Percentiles rank a stretch among this genome's conserved stretches.
Conservation (phyloP, 805 yeast species). For the Kuraishia floccosa region DNA sequence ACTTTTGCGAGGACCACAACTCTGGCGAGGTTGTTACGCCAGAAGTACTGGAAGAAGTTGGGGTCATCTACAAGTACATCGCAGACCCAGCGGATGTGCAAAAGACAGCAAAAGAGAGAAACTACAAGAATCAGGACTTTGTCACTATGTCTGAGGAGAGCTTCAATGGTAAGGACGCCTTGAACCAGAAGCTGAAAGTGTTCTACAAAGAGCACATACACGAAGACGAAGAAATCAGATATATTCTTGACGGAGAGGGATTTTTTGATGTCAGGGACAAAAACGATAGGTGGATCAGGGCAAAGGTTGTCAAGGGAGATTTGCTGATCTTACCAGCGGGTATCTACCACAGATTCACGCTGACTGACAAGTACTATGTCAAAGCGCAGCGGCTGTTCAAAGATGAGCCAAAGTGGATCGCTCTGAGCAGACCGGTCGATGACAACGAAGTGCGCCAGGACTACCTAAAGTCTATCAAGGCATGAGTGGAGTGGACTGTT, state of each 20-base stretch:
- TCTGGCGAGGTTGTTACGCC: conserved; percentile 48
- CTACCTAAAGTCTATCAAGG: conserved; percentile 27
- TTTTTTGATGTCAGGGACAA: conserved; percentile 77
- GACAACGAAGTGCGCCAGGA: conserved; percentile 29
- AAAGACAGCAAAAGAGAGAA: conserved; percentile 52
- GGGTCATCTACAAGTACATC: conserved; percentile 54
- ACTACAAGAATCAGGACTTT: conserved; percentile 72
- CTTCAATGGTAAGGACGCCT: conserved; percentile 49
- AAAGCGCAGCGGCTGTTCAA: conserved; percentile 77
- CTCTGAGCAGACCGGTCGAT: conserved; percentile 61
- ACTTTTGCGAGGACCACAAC: conserved; percentile 62
- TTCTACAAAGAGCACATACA: conserved; percentile 85
- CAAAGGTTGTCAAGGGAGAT: conserved; percentile 53
- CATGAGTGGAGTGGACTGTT: too few species aligned
- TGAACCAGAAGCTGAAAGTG: conserved; percentile 50
- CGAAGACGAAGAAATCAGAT: conserved; percentile 95
- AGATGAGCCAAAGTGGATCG: conserved; percentile 96
- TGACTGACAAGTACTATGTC: conserved; percentile 50
- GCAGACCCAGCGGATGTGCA: conserved; percentile 46
- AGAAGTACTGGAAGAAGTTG: conserved; percentile 42
- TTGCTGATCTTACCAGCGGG: conserved; percentile 79
- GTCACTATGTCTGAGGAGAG: conserved; percentile 49
- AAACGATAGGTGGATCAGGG: conserved; percentile 64
- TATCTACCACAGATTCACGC: conserved; percentile 86
- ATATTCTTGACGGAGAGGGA: conserved; percentile 82